These are phyloP conservation scores for Agaricus subrufescens DNA, from an alignment of 768 basidiomycete genomes.

Conservation along the genomic window DNA sequence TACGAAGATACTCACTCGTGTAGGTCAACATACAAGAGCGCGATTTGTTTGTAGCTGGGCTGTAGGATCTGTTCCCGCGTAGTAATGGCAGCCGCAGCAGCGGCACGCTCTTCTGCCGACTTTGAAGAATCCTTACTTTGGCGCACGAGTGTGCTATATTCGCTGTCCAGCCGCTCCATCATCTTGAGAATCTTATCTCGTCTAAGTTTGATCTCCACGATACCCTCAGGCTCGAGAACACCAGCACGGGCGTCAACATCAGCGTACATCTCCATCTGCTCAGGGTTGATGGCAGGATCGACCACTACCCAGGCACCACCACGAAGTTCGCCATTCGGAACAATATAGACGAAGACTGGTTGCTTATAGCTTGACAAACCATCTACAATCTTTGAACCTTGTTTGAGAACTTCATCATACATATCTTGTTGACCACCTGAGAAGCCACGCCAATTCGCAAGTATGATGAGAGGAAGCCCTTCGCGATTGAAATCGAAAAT, in stretches of 20 bases:
- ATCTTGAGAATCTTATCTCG: constrained; percentile 84
- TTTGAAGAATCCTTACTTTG: constrained; percentile 74
- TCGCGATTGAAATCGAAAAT: constrained; percentile 99
- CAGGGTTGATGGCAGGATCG: constrained; percentile 94
- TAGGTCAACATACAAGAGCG: constrained; percentile 91
- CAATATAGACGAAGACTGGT: constrained; percentile 97
- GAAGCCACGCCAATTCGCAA: constrained; percentile 99
- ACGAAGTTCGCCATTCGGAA: constrained; percentile 97
- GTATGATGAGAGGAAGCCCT: constrained; percentile 94
- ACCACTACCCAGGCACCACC: constrained; percentile 99
- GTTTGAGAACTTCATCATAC: constrained; percentile 96
- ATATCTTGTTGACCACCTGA: constrained; percentile 99
- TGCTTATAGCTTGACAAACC: constrained; percentile 96
- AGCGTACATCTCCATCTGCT: constrained; percentile 99
- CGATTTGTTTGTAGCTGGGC: constrained; percentile 92
- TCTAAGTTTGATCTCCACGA: constrained; percentile 97
- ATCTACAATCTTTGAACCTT: constrained; percentile 98
- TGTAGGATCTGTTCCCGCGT: constrained; percentile 76
- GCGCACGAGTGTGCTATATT: constrained; percentile 76
- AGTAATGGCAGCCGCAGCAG: constrained; percentile 63
- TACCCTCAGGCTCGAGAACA: constrained; percentile 94
- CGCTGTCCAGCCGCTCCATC: constrained; percentile 91
- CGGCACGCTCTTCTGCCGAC: constrained; percentile 68
- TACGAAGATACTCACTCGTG: constrained; percentile 68
- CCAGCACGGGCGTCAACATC: constrained; percentile 95